phyloP scores from a whole-genome alignment of 1,284 basidiomycete genomes.

The Ganoderma multipileum region DNA sequence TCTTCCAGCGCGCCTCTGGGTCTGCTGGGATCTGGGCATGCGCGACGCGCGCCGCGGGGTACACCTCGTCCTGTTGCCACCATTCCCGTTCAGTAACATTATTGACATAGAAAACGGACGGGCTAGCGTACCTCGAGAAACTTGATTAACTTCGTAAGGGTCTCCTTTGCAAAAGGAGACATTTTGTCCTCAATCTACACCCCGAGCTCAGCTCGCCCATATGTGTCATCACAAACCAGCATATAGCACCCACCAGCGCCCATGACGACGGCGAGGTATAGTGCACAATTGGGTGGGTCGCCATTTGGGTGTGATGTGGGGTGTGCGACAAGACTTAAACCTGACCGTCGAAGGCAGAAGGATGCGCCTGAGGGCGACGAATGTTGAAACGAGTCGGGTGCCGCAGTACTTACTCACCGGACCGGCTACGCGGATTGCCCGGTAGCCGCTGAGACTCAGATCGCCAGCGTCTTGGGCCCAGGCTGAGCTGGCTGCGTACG shows the following conservation, averaged over 20 bases:
- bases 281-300: constrained; percentile 70
- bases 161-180: constrained; percentile 87
- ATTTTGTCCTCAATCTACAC: constrained; percentile 89
- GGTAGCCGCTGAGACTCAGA: background rate
- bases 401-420: background rate
- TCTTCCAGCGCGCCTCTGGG: constrained; percentile 83
- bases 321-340: background rate
- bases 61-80: constrained; percentile 77
- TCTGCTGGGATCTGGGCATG: constrained; percentile 86
- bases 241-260: constrained; percentile 64
- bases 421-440: constrained; percentile 5
- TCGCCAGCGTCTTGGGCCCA: no score
- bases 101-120: background rate
- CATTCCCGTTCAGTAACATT: background rate
- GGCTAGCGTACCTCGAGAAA: constrained; percentile 78
- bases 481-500: no score
- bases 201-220: background rate
- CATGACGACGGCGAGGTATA: constrained; percentile 83
- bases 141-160: constrained; percentile 80
- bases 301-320: constrained; percentile 45
- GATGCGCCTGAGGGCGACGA: background rate
- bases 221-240: background rate
- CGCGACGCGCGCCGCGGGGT: constrained; percentile 82
- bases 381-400: no score
- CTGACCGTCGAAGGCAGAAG: background rate